Percentiles rank a stretch among this genome's conserved stretches.
Conservation (phyloP, 1,284 basidiomycete species). For the Malassezia vespertilionis region DNA sequence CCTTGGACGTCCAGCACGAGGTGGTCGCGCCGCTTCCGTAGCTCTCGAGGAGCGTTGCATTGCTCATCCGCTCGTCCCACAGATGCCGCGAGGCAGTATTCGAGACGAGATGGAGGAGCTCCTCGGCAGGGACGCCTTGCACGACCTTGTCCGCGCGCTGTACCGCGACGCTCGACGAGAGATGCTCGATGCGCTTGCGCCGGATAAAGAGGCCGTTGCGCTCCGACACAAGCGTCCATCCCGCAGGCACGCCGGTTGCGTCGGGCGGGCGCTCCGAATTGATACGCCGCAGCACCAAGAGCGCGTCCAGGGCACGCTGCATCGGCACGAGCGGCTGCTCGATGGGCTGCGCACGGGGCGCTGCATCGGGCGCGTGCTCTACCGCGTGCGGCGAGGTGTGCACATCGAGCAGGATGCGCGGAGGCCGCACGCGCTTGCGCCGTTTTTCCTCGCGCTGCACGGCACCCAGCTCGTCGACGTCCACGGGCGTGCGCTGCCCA, state of each 20-base stretch:
- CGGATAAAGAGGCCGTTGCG: conserved; percentile 66
- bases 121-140: conserved; percentile 86
- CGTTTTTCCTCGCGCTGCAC: conserved; percentile 72
- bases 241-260: conserved; percentile 52
- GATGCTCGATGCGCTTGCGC: conserved; percentile 62
- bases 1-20: conserved; percentile 52
- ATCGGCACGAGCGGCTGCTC: conserved; percentile 24
- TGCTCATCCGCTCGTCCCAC: conserved; percentile 77
- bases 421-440: conserved; percentile 74
- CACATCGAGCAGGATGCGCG: conserved; percentile 75
- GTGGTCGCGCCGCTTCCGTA: conserved; percentile 66
- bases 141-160: conserved; percentile 84
- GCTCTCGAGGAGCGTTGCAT: conserved; percentile 60
- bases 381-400: neutral
- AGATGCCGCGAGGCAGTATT: conserved; percentile 58
- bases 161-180: conserved; percentile 71
- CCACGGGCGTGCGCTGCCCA: conserved; percentile 72
- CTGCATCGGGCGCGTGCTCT: conserved; percentile 1
- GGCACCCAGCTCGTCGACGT: conserved; percentile 78
- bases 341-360: neutral
- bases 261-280: conserved; percentile 48
- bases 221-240: conserved; percentile 71
- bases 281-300: conserved; percentile 37
- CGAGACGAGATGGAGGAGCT: conserved; percentile 60
- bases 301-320: conserved; percentile 39